Evolutionary conservation across 2,329 filamentous ascomycete genomes (phyloP).

Genomic region (Sclerotinia trifoliorum): DNA sequence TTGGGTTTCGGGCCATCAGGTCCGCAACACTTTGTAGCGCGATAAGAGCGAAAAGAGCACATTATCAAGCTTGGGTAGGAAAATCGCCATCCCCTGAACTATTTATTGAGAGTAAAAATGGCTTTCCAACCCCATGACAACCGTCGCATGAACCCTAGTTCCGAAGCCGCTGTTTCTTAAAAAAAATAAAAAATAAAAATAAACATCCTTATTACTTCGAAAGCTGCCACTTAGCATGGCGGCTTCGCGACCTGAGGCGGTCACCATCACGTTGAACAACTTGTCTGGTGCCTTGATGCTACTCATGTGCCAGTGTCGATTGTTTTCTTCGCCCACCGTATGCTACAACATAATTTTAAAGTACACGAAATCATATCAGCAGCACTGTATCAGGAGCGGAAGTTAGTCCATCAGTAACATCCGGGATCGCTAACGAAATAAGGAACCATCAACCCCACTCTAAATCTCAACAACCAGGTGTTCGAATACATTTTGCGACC

Average conservation of each 20-base stretch:
- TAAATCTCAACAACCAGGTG: not conserved
- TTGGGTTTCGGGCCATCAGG: not conserved
- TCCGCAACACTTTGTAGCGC: not conserved
- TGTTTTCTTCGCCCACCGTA: not conserved
- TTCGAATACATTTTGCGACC: not conserved
- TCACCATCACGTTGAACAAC: too few species aligned
- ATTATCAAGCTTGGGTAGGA: not conserved
- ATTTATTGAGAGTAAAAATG: not conserved
- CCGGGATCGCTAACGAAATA: not conserved
- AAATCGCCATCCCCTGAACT: not conserved
- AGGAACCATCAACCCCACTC: too few species aligned
- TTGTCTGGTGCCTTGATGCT: not conserved
- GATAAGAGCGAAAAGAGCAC: not conserved
- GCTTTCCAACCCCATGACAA: not conserved
- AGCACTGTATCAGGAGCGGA: rapidly evolving
- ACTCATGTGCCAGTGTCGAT: not conserved
- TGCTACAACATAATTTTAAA: not conserved
- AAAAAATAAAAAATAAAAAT: too few species aligned
- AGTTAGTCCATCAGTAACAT: too few species aligned
- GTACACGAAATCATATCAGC: too few species aligned
- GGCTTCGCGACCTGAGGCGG: not conserved
- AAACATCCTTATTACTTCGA: too few species aligned
- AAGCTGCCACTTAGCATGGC: too few species aligned
- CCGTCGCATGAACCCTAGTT: not conserved
- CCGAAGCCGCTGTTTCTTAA: not conserved